Evolutionary conservation across 352 stramenopile genomes (phyloP).

Genomic region (Phytopythium litorale): DNA sequence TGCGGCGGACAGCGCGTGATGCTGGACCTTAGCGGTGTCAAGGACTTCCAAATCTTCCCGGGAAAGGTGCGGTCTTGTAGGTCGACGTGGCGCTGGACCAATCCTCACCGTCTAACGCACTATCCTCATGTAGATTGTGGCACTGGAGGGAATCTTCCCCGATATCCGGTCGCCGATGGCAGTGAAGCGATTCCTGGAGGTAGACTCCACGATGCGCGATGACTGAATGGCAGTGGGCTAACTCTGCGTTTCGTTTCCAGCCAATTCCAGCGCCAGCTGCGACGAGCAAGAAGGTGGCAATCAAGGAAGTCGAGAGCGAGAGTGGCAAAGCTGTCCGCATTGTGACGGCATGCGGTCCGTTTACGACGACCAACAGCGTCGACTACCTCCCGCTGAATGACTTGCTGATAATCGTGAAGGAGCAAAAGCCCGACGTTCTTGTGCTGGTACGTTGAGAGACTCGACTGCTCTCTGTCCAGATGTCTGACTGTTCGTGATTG

Average conservation of each 20-base stretch:
- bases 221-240: neutral
- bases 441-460: constrained; percentile 66
- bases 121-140: constrained; percentile 55
- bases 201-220: constrained; percentile 10
- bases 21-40: constrained; percentile 63
- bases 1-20: constrained; percentile 79
- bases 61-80: constrained; percentile 50
- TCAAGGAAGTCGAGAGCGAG: constrained; percentile 48
- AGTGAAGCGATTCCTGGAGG: constrained; percentile 77
- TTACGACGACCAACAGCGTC: constrained; percentile 93
- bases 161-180: constrained; percentile 68
- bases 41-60: constrained; percentile 76
- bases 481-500: neutral
- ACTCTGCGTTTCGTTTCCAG: constrained; percentile 13
- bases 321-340: constrained; percentile 59
- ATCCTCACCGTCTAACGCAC: constrained; percentile 9
- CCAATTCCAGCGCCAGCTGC: constrained; percentile 54
- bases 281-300: constrained; percentile 33
- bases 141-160: constrained; percentile 67
- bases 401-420: constrained; percentile 76
- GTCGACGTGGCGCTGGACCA: neutral
- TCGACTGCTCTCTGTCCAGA: neutral
- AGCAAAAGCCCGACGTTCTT: constrained; percentile 92
- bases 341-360: constrained; percentile 91
- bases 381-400: constrained; percentile 95